Conservation (phyloP, 1,139 yeast genomes). For the Blastobotrys ciferrii region DNA sequence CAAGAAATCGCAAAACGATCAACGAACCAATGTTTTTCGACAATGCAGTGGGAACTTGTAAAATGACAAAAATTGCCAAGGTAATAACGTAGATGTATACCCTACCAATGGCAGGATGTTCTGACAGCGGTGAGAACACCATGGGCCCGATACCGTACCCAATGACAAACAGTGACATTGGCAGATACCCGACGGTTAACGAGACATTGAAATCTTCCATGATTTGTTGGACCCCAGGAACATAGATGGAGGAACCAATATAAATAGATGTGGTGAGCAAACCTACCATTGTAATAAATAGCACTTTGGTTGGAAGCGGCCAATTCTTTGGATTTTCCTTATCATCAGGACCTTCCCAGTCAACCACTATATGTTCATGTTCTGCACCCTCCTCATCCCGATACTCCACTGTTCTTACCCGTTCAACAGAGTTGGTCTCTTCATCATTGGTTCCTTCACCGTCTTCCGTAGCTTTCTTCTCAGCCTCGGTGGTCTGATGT, state of each 20-base stretch:
- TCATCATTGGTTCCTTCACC: slow-evolving; percentile 1
- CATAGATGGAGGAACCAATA: slow-evolving; percentile 60
- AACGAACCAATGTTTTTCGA: slow-evolving; percentile 45
- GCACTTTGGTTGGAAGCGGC: slow-evolving; percentile 42
- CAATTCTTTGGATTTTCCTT: slow-evolving; percentile 58
- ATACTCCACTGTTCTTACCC: background rate
- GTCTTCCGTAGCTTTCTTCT: background rate
- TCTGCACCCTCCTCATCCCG: slow-evolving; percentile 19
- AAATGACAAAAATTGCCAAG: slow-evolving; percentile 52
- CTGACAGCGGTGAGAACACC: slow-evolving; percentile 54
- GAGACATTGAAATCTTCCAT: slow-evolving; percentile 45
- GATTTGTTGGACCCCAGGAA: slow-evolving; percentile 52
- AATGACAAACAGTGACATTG: slow-evolving; percentile 53
- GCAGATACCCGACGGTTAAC: slow-evolving; percentile 47
- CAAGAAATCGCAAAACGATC: slow-evolving; percentile 67
- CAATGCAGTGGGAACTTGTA: slow-evolving; percentile 49
- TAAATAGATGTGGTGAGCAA: slow-evolving; percentile 53
- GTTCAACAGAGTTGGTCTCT: background rate
- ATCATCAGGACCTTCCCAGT: slow-evolving; percentile 50
- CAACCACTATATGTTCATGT: slow-evolving; percentile 27
- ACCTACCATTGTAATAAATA: slow-evolving; percentile 44
- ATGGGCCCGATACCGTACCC: slow-evolving; percentile 58
- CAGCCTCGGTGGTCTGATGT: slow-evolving; percentile 6
- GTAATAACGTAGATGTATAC: slow-evolving; percentile 36
- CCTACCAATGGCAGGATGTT: slow-evolving; percentile 47